Base-by-base conservation (phyloP, 2,329 filamentous ascomycete genomes). In the Tolypocladium inflatum region DNA sequence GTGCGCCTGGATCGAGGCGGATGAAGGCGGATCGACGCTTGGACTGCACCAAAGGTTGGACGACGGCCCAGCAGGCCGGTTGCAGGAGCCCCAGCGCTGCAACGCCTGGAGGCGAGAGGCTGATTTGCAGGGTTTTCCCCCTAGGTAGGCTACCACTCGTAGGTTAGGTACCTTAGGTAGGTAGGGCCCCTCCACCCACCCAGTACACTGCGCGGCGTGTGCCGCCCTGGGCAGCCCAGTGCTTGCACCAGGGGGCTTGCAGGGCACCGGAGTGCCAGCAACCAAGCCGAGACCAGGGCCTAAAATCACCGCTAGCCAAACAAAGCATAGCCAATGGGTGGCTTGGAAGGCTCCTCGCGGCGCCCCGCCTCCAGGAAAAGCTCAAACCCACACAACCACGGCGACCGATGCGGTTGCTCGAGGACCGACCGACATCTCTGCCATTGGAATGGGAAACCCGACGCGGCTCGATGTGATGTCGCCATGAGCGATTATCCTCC, bases 21-120 rank as follows among this genome's bases (percentile, higher is more conserved):
- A 23, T 43, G 55, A 58, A 51, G 55, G 50, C 58, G 55, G 51
- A 59, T 59, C 58, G 55, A 57, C 57, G 57, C 55, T 59, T 56
- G 51, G 55, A 41, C 41, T 48, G 21, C 35, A 51, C 15, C 56
- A 58, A 37, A 37, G 15, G 50, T 45, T 54, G 56, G 56, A 39
- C 50, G 56, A 41, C 30, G 43, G 57, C 54, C 57, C 57, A 55
- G 57, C 57, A 56, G 37, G 58, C 58, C 58, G 58, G 55, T 59
- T 59, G 58, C 58, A 59, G 58, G 54, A 37, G 43, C 23, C 33
- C 17, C 19, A 53, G 52, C 56, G 50, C 35, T n/a, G 55, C 43
- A 38, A 19, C 37, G 43, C 17, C 43, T 50, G 56, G 33, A 42
- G 38, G 26, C 23, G 39, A 23, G 30, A 51, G 48, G 48, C 48